phyloP scores from a whole-genome alignment of 768 basidiomycete species.

The Amanita rubescens region DNA sequence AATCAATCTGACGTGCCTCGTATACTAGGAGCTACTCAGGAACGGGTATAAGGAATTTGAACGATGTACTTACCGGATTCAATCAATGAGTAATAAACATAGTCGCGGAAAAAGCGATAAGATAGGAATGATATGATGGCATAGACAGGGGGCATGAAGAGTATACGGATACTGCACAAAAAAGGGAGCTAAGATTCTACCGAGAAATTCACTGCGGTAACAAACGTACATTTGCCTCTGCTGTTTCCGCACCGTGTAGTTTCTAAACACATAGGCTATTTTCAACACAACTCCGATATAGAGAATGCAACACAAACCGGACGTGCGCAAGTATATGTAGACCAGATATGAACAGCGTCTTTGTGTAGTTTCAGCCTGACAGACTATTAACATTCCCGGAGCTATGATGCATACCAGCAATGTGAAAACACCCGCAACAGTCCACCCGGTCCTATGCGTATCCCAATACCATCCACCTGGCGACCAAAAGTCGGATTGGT shows the following conservation, averaged over 20 bases:
- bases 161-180: constrained; percentile 46
- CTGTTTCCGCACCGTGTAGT: constrained; percentile 53
- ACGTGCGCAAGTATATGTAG: constrained; percentile 44
- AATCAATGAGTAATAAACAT: constrained; percentile 36
- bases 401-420: constrained; percentile 31
- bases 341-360: constrained; percentile 50
- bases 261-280: constrained; percentile 31
- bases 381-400: neutral
- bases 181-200: constrained; percentile 5
- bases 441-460: constrained; percentile 56
- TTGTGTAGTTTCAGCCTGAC: neutral
- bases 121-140: constrained; percentile 72
- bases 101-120: constrained; percentile 67
- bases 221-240: constrained; percentile 62
- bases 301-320: constrained; percentile 31
- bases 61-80: constrained; percentile 20
- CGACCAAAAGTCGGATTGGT: constrained; percentile 56
- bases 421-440: constrained; percentile 49
- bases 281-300: neutral
- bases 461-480: constrained; percentile 38
- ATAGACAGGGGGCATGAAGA: constrained; percentile 71
- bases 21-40: constrained; percentile 32
- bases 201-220: neutral
- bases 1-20: constrained; percentile 32
- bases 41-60: neutral